Conservation (phyloP, 164 flowering plant species). For the Vitis riparia region DNA sequence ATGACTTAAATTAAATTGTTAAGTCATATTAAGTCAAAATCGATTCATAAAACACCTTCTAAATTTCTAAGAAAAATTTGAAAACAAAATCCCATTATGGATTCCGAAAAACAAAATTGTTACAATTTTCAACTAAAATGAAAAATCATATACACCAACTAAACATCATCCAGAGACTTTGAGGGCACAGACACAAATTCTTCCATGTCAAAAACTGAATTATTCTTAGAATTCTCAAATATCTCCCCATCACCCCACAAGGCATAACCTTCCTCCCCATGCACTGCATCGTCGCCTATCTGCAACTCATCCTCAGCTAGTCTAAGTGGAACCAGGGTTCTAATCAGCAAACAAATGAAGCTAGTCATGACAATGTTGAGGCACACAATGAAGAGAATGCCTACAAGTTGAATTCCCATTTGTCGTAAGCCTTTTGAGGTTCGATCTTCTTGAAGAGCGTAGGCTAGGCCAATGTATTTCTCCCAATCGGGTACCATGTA, state of each 20-base stretch:
- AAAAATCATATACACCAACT: slow-evolving; percentile 5
- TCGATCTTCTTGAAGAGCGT: slow-evolving; percentile 24
- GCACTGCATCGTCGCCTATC: slow-evolving; percentile 35
- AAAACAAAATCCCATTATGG: too few relatives aligned
- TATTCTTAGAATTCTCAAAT: slow-evolving; percentile 14
- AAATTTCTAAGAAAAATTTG: too few relatives aligned
- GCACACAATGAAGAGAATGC: slow-evolving; percentile 22
- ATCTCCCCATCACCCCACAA: slow-evolving; percentile 24
- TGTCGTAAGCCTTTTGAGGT: slow-evolving; percentile 27
- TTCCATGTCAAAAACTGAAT: slow-evolving; percentile 12
- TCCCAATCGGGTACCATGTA: slow-evolving; percentile 18
- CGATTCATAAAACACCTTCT: too few relatives aligned
- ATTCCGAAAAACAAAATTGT: background rate
- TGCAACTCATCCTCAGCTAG: slow-evolving; percentile 27
- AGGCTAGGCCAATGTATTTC: slow-evolving; percentile 22
- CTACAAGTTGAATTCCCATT: slow-evolving; percentile 35
- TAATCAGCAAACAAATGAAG: slow-evolving; percentile 33
- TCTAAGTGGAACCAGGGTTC: slow-evolving; percentile 35
- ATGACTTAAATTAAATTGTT: too few relatives aligned
- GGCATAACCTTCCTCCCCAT: slow-evolving; percentile 43
- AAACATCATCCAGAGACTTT: slow-evolving; percentile 3
- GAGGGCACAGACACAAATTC: background rate
- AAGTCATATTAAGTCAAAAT: too few relatives aligned
- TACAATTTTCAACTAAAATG: too few relatives aligned
- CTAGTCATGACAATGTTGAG: slow-evolving; percentile 31